Conservation (phyloP, 1,139 yeast species). For the Fermentozyma sake region DNA sequence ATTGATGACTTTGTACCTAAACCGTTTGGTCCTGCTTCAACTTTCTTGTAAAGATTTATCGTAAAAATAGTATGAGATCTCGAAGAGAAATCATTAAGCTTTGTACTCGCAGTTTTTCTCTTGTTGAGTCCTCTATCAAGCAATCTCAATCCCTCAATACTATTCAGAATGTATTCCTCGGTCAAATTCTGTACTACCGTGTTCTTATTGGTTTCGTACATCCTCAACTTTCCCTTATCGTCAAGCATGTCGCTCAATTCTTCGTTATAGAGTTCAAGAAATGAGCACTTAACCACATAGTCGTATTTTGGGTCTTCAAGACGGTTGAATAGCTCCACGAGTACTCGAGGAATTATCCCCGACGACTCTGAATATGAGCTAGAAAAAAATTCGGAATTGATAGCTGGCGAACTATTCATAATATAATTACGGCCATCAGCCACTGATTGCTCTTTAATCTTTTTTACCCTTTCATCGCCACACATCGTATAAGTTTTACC, state of each 20-base stretch:
- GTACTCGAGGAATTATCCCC: conserved; percentile 67
- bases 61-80: conserved; percentile 74
- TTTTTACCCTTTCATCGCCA: no score
- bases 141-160: conserved; percentile 50
- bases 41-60: conserved; percentile 49
- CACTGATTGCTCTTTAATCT: not conserved
- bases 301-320: conserved; percentile 33
- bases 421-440: not conserved
- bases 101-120: conserved; percentile 65
- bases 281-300: conserved; percentile 63
- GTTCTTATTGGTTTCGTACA: conserved; percentile 36
- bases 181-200: conserved; percentile 52
- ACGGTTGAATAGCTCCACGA: conserved; percentile 49
- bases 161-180: conserved; percentile 50
- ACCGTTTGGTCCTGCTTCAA: no score
- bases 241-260: conserved; percentile 58
- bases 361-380: no score
- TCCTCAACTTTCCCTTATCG: conserved; percentile 33
- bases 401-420: no score
- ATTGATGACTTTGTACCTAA: no score
- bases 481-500: conserved; percentile 90
- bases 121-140: conserved; percentile 52
- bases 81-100: conserved; percentile 64
- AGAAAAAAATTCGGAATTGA: no score
- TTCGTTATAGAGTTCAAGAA: conserved; percentile 71